These are phyloP conservation scores for Tillandsia leiboldiana DNA, from an alignment of 176 grass and related monocot species.

Conservation along the genomic window DNA sequence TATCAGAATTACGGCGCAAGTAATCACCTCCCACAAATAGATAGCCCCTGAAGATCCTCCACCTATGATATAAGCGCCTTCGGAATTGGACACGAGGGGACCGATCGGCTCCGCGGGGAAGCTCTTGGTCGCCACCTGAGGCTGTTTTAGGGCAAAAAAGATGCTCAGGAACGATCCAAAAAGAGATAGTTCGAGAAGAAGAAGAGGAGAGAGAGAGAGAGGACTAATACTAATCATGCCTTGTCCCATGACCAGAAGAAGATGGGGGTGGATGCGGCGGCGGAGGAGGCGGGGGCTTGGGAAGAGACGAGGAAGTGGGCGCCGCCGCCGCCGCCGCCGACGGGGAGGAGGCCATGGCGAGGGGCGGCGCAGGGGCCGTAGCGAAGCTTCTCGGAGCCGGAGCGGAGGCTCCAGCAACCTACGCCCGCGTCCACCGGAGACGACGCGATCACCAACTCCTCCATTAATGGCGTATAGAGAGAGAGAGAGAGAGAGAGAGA, in stretches of 20 bases:
- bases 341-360: constrained; percentile 31
- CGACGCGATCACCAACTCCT: constrained; percentile 44
- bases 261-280: constrained; percentile 38
- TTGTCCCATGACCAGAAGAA: constrained; percentile 87
- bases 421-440: constrained; percentile 50
- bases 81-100: constrained; percentile 49
- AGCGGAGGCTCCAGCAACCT: constrained; percentile 49
- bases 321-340: constrained; percentile 27
- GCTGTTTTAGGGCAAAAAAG: constrained; percentile 28
- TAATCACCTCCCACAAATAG: constrained; percentile 71
- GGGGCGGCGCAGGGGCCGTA: constrained; percentile 46
- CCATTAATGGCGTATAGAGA: not conserved
- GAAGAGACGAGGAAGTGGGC: constrained; percentile 59
- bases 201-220: not conserved
- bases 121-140: constrained; percentile 65
- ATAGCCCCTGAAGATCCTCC: constrained; percentile 56
- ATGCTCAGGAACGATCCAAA: not conserved
- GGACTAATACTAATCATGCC: constrained; percentile 10
- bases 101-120: constrained; percentile 80
- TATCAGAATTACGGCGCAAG: not conserved
- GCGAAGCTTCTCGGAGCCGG: constrained; percentile 41
- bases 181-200: not conserved
- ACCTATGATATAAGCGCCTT: constrained; percentile 75
- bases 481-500: not conserved
- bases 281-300: constrained; percentile 22